Percentiles rank a stretch among this genome's conserved stretches.
Evolutionary conservation across 345 rosid species (phyloP).

Genomic region (Balakata baccata): DNA sequence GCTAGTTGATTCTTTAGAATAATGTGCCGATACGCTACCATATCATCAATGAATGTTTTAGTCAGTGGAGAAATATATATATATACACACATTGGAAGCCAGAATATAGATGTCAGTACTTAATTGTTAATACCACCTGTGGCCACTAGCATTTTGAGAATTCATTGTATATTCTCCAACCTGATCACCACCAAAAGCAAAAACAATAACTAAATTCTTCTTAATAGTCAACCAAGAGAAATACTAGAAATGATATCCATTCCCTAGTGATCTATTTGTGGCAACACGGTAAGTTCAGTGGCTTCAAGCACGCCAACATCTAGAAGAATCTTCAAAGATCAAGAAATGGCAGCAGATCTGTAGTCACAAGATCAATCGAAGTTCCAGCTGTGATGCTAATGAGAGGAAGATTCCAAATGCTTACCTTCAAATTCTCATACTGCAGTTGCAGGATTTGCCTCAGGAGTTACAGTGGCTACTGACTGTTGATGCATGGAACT

Average conservation of each 20-base stretch:
- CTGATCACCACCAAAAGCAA: neutral
- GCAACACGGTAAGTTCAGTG: neutral
- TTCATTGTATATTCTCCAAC: neutral
- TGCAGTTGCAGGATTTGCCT: constrained; percentile 3
- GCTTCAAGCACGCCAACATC: neutral
- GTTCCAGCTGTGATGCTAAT: neutral
- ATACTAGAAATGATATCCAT: neutral
- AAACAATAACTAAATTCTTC: neutral
- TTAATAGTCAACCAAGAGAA: neutral
- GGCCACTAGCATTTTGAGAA: too few species aligned
- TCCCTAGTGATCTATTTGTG: neutral
- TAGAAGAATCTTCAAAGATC: neutral
- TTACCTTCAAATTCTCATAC: neutral
- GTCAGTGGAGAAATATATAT: too few species aligned
- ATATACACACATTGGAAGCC: too few species aligned
- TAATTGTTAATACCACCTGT: too few species aligned
- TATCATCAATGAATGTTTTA: neutral
- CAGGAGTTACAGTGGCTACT: neutral
- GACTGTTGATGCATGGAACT: too few species aligned
- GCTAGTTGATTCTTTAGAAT: neutral
- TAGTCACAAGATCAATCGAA: neutral
- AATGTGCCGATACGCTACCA: neutral
- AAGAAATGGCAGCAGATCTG: neutral
- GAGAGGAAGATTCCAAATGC: neutral
- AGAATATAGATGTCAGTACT: too few species aligned